Base-by-base conservation (phyloP, 1,284 basidiomycete species). In the Leccinum angustisporum region DNA sequence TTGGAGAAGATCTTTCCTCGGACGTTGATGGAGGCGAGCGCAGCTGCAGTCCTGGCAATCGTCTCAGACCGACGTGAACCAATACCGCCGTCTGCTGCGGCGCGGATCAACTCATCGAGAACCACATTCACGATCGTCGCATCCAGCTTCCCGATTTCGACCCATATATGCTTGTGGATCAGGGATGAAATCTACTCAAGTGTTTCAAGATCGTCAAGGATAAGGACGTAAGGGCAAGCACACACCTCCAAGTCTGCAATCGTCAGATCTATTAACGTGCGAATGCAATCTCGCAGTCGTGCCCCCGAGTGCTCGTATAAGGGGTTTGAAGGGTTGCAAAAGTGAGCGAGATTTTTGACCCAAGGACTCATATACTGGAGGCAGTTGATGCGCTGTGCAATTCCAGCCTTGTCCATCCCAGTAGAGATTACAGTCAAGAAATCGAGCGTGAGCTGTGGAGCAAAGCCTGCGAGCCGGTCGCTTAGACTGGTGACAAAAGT, bases 301-400 rank as follows among this genome's bases (percentile, higher is more conserved):
- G 87, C 84, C 5, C 86, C 87, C 2, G 90, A 89, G 46, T 84
- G 81, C 62, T 93, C 91, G 64, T 83, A 91, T 25, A 86, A 73
- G 30, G 78, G 74, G 65, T 82, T 83, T 1, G 86, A 84, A 1
- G 92, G 88, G 67, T 89, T 88, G 43, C 86, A 84, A 67, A 92
- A 95, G 21, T 79, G 72, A 2, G 85, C 80, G 2, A 97, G 78
- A 69, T 95, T 95, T 72, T 83, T 86, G 54, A 96, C 82, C 94
- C 94, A 97, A 2, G 94, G 92, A 52, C 83, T 84, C 78, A 95
- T 82, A 70, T 94, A 95, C 63, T 90, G 86, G 18, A 95, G 74
- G 68, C 88, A 93, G 58, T 83, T 84, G 31, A 91, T 84, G 59
- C 88, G 86, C 60, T 87, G 86, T 1, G 83, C 76, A 27, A 71